phyloP scores from a whole-genome alignment of 495 filamentous ascomycete genomes.

The Penicillium nucicola region DNA sequence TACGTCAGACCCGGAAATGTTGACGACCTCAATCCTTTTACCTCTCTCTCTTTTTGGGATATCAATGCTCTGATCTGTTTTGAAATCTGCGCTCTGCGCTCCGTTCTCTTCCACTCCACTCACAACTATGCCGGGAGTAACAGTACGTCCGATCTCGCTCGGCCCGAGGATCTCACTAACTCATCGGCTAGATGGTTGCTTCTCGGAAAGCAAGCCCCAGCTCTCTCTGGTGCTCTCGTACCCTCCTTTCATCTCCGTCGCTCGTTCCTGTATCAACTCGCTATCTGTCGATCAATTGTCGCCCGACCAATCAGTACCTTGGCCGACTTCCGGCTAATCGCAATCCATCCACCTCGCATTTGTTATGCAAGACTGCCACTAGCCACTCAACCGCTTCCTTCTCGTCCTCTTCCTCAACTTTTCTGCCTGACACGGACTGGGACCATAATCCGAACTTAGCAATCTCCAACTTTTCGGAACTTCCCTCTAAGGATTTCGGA shows the following conservation, averaged over 20 bases:
- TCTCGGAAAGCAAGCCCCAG: conserved; percentile 20
- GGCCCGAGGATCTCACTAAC: conserved; percentile 8
- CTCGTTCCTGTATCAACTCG: conserved; percentile 23
- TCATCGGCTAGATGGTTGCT: conserved; percentile 19
- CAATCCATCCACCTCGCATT: conserved; percentile 8
- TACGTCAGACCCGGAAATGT: conserved; percentile 26
- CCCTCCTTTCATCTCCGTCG: conserved; percentile 13
- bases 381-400: conserved; percentile 21
- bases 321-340: conserved; percentile 13
- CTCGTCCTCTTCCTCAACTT: conserved; percentile 36
- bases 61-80: conserved; percentile 17
- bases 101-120: conserved; percentile 22
- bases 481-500: conserved; percentile 85
- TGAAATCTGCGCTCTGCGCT: conserved; percentile 24
- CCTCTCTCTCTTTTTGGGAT: conserved; percentile 22
- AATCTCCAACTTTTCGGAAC: conserved; percentile 78
- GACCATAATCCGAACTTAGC: conserved; percentile 74
- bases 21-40: conserved; percentile 7
- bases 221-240: conserved; percentile 23
- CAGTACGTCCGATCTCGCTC: conserved; percentile 24
- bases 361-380: conserved; percentile 14
- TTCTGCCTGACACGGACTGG: conserved; percentile 55
- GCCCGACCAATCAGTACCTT: conserved; percentile 16
- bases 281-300: conserved; percentile 25
- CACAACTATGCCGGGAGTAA: conserved; percentile 33